Base-by-base conservation (phyloP, 2,329 filamentous ascomycete genomes). In the Talaromyces albobiverticillius region DNA sequence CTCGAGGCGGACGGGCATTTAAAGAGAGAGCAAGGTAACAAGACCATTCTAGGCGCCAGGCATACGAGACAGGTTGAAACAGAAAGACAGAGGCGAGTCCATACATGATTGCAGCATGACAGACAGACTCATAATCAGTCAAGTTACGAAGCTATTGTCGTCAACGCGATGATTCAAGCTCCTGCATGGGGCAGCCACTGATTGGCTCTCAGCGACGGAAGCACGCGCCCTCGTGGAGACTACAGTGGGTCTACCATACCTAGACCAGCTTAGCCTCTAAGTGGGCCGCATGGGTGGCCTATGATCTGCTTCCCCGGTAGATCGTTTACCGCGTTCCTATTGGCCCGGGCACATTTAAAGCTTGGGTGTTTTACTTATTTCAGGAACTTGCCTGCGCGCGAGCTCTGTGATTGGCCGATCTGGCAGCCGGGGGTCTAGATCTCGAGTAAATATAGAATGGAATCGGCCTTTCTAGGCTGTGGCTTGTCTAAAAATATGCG, bases 121-220 rank as follows among this genome's bases (percentile, higher is more conserved):
- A n/a, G n/a, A n/a, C n/a, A n/a, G n/a, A n/a, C n/a, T n/a, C 26
- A 10, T 29, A 5, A 10, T 29, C 10, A 29, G 26, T 29, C 26
- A 29, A 6, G 26, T 10, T 29, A 10, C 26, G 5, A 10, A 6
- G 5, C 26, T 29, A 29, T 29, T 29, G 31, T n/a, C n/a, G 25
- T 8, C 11, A 48, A 36, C n/a, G 22, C 20, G 32, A 31, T 51
- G 46, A 54, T 46, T 50, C 53, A 51, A 34, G 40, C 26, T 46
- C 5, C 20, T 14, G 31, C 1, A 16, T 47, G 53, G 53, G 52
- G 49, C 43, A 43, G 29, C 34, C 41, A 50, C 26, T 46, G 53
- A 51, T 50, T 55, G 53, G 53, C 23, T 31, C 7, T 5, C 22
- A 46, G 47, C 31, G 25, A 43, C 32, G n/a, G 41, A 46, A n/a